These are phyloP conservation scores for Pezicula rhizophila DNA, from an alignment of 2,329 filamentous ascomycete genomes.

Conservation along the genomic window DNA sequence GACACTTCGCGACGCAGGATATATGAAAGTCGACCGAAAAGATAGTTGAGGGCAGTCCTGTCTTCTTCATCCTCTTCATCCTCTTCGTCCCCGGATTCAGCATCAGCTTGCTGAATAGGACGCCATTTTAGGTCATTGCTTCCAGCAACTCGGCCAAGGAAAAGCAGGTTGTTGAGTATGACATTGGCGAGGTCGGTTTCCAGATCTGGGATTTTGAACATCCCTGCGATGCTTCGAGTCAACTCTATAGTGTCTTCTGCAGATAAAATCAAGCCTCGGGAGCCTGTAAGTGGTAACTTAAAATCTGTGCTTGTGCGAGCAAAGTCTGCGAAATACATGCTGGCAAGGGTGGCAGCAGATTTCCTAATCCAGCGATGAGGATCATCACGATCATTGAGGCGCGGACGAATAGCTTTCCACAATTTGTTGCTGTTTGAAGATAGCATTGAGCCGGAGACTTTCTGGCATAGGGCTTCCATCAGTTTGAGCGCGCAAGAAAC, in stretches of 20 bases:
- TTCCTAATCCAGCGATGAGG: constrained; percentile 70
- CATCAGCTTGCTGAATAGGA: constrained; percentile 35
- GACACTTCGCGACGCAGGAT: constrained; percentile 72
- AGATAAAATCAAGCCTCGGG: constrained; percentile 63
- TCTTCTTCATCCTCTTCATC: constrained; percentile 40
- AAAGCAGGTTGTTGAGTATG: constrained; percentile 74
- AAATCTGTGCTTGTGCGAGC: constrained; percentile 53
- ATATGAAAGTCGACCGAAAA: constrained; percentile 72
- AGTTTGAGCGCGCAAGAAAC: constrained; percentile 68
- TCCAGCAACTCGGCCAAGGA: constrained; percentile 63
- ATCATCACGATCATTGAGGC: constrained; percentile 67
- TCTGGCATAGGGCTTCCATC: constrained; percentile 60
- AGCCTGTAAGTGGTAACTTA: constrained; percentile 59
- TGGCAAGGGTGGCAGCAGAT: constrained; percentile 66
- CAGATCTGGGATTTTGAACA: constrained; percentile 57
- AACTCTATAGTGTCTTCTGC: constrained; percentile 57
- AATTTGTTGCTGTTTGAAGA: constrained; percentile 53
- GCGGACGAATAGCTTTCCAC: constrained; percentile 64
- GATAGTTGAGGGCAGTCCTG: constrained; percentile 58
- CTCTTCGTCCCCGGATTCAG: constrained; percentile 33
- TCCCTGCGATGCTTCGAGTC: constrained; percentile 43
- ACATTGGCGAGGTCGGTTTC: constrained; percentile 73
- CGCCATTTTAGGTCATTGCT: constrained; percentile 48
- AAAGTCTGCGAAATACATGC: constrained; percentile 75
- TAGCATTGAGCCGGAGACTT: constrained; percentile 59